Evolutionary conservation across 208 protist genomes (phyloP).

Genomic region (Crithidia bombi): DNA sequence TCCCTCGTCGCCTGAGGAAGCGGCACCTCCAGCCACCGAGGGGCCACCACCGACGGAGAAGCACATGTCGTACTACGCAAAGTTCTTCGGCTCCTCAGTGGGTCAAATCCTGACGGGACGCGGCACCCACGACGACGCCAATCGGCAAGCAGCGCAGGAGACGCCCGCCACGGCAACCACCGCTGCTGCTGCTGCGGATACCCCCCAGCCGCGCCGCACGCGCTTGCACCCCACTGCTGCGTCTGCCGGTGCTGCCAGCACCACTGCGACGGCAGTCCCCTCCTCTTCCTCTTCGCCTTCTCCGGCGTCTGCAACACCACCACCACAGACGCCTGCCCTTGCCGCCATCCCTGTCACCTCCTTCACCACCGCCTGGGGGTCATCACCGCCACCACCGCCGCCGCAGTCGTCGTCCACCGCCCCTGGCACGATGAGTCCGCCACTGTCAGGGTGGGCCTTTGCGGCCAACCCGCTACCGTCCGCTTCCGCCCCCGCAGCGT

Average conservation of each 20-base stretch:
- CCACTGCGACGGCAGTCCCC: conserved; percentile 1
- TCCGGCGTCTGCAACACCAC: not conserved
- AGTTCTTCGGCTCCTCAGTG: conserved; percentile 69
- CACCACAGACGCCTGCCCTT: conserved; percentile 8
- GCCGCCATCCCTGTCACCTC: conserved; percentile 26
- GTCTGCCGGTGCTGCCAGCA: not conserved
- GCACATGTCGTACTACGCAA: conserved; percentile 63
- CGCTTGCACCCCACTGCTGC: conserved; percentile 28
- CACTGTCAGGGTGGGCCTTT: conserved; percentile 2
- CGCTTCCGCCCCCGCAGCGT: not conserved
- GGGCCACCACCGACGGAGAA: conserved; percentile 16
- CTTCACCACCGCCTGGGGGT: conserved; percentile 34
- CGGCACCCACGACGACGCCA: conserved; percentile 11
- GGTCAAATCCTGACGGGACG: conserved; percentile 49
- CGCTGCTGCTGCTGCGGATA: not conserved
- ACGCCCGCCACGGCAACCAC: not conserved
- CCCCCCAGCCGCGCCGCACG: conserved; percentile 44
- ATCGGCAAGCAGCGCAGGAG: conserved; percentile 2
- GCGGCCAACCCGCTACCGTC: not conserved
- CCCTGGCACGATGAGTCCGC: not conserved
- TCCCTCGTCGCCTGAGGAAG: not conserved
- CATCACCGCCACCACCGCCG: too few species aligned
- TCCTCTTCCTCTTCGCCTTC: conserved; percentile 5
- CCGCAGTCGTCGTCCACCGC: too few species aligned
- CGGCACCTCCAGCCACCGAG: not conserved